A percentile compares a stretch with the other conserved stretches of the same genome.
Conservation (phyloP, 2,329 filamentous ascomycete genomes). For the Sporothrix protearum region DNA sequence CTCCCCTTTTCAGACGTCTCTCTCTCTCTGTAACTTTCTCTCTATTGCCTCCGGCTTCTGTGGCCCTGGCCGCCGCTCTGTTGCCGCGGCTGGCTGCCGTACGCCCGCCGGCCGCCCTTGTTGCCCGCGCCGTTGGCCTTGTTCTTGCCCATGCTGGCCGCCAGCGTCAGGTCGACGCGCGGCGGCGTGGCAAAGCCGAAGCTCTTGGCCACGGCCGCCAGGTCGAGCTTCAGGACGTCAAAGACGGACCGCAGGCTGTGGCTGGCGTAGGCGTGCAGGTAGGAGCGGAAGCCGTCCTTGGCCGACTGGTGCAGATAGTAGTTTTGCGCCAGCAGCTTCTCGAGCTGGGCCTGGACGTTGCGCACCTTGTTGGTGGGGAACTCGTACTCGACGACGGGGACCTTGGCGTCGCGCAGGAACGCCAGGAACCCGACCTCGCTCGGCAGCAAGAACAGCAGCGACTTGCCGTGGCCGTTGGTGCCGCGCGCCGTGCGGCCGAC, state of each 20-base stretch:
- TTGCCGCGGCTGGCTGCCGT: conserved; percentile 74
- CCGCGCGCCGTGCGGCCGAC: conserved; percentile 93
- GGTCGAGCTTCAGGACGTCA: conserved; percentile 75
- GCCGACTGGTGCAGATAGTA: conserved; percentile 92
- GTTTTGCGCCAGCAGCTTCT: conserved; percentile 91
- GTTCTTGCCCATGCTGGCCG: conserved; percentile 69
- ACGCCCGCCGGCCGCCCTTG: conserved; percentile 52
- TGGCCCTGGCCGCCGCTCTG: conserved; percentile 24
- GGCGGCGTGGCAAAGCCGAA: conserved; percentile 78
- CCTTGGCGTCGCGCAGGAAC: conserved; percentile 84
- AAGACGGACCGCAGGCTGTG: conserved; percentile 81
- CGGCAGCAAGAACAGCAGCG: conserved; percentile 89
- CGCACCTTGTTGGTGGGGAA: conserved; percentile 89
- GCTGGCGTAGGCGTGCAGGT: conserved; percentile 90
- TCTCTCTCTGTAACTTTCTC: too few species aligned
- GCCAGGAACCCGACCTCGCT: conserved; percentile 88
- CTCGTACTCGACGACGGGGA: conserved; percentile 94
- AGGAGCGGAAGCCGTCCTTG: conserved; percentile 77
- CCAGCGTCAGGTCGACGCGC: conserved; percentile 72
- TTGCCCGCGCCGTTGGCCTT: conserved; percentile 57
- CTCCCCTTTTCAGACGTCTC: background rate
- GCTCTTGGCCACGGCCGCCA: conserved; percentile 78
- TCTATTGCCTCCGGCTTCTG: conserved; percentile 24
- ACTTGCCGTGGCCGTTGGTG: conserved; percentile 76
- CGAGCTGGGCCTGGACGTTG: conserved; percentile 84